These are phyloP conservation scores for Penicillium vulpinum DNA, from an alignment of 2,329 filamentous ascomycete genomes.

Conservation along the genomic window DNA sequence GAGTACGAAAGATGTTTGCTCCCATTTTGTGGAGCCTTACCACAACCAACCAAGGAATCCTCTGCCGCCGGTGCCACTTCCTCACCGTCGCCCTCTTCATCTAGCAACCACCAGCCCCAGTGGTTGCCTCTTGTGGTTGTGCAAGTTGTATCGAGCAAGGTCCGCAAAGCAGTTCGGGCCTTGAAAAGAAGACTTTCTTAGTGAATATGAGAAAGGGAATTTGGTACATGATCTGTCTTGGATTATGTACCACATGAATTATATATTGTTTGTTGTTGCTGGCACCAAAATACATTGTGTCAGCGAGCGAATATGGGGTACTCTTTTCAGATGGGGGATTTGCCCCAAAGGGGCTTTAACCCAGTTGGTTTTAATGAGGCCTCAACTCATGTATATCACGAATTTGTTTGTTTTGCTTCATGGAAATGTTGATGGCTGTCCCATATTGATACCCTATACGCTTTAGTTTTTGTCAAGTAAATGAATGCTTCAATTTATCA, in stretches of 20 bases:
- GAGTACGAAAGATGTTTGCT: background rate
- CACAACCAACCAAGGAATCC: background rate
- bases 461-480: background rate
- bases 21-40: background rate
- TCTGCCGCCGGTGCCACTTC: background rate
- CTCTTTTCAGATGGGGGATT: conserved; percentile 2
- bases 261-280: background rate
- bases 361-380: conserved; percentile 7
- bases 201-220: background rate
- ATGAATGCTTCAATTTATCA: no score
- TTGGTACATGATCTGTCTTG: background rate
- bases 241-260: background rate
- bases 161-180: background rate
- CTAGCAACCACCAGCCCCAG: background rate
- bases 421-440: background rate
- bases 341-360: conserved; percentile 1
- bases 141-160: background rate
- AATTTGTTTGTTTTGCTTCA: background rate
- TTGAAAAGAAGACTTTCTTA: background rate
- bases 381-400: background rate
- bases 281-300: background rate
- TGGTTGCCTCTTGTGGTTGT: conserved; percentile 1
- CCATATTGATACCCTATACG: background rate
- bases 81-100: background rate
- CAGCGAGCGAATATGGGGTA: background rate